phyloP scores from a whole-genome alignment of 2,329 filamentous ascomycete genomes.

The Coccinonectria pachysandricola region DNA sequence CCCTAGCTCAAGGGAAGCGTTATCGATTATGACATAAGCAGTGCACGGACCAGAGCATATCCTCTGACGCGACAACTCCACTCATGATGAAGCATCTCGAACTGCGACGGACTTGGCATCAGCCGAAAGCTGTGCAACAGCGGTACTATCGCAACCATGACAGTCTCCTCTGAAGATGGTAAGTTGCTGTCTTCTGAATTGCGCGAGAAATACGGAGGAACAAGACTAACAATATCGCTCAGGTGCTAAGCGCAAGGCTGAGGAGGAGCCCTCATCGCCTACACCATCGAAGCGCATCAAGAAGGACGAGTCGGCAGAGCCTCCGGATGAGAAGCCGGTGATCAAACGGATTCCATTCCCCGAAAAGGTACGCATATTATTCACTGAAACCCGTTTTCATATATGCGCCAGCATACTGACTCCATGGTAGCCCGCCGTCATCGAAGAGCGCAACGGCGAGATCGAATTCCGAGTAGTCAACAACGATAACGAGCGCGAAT shows the following conservation, averaged over 20 bases:
- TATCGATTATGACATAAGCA: slow-evolving; percentile 21
- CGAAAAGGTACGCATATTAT: not conserved
- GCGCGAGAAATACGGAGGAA: not conserved
- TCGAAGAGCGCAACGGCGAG: slow-evolving; percentile 86
- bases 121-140: too few species aligned
- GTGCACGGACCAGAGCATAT: slow-evolving; percentile 15
- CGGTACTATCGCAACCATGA: slow-evolving; percentile 8
- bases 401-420: not conserved
- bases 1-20: slow-evolving; percentile 1
- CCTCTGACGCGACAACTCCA: slow-evolving; percentile 13
- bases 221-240: slow-evolving; percentile 5
- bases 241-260: slow-evolving; percentile 64
- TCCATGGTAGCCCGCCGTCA: slow-evolving; percentile 59
- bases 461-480: slow-evolving; percentile 98
- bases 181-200: not conserved
- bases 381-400: not conserved
- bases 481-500: slow-evolving; percentile 82
- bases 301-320: slow-evolving; percentile 26
- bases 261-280: slow-evolving; percentile 52
- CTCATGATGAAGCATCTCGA: slow-evolving; percentile 14
- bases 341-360: slow-evolving; percentile 31
- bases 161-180: slow-evolving; percentile 21
- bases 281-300: slow-evolving; percentile 57
- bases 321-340: slow-evolving; percentile 35
- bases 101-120: too few species aligned